Conservation (phyloP, 768 basidiomycete genomes). For the Podaxis sp. region DNA sequence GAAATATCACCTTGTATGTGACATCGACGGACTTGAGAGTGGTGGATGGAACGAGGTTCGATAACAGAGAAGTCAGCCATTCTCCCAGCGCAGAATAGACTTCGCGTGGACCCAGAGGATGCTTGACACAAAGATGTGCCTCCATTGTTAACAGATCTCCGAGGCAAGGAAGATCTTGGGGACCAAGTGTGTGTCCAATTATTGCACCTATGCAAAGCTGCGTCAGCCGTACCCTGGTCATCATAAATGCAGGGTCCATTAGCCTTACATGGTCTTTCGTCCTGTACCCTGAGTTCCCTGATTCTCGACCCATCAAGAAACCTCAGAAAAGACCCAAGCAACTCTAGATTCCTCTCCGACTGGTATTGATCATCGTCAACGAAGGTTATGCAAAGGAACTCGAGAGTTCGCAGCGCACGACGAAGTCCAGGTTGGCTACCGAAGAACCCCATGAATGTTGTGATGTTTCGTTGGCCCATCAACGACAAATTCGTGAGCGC, state of each 20-base stretch:
- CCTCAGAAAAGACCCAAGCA: slow-evolving; percentile 4
- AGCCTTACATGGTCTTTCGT: slow-evolving; percentile 11
- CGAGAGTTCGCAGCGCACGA: neutral
- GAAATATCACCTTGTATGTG: slow-evolving; percentile 4
- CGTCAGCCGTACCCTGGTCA: neutral
- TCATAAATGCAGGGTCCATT: neutral
- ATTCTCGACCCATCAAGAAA: slow-evolving; percentile 10
- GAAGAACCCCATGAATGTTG: slow-evolving; percentile 6
- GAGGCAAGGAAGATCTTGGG: neutral
- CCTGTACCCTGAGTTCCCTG: slow-evolving; percentile 9
- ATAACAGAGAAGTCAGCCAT: slow-evolving; percentile 3
- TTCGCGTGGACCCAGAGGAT: neutral
- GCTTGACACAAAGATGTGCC: neutral
- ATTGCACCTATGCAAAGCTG: neutral
- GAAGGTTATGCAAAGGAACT: slow-evolving; percentile 2
- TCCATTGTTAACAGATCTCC: neutral
- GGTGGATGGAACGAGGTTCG: neutral
- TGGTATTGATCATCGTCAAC: slow-evolving; percentile 4
- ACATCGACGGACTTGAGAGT: slow-evolving; percentile 2
- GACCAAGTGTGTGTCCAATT: neutral
- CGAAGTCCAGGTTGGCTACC: neutral
- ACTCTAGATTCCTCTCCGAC: slow-evolving; percentile 3
- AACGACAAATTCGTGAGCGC: neutral
- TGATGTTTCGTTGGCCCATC: slow-evolving; percentile 7
- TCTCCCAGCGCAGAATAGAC: neutral